phyloP scores from a whole-genome alignment of 331 rosid species.

The Rhamnella rubrinervis region DNA sequence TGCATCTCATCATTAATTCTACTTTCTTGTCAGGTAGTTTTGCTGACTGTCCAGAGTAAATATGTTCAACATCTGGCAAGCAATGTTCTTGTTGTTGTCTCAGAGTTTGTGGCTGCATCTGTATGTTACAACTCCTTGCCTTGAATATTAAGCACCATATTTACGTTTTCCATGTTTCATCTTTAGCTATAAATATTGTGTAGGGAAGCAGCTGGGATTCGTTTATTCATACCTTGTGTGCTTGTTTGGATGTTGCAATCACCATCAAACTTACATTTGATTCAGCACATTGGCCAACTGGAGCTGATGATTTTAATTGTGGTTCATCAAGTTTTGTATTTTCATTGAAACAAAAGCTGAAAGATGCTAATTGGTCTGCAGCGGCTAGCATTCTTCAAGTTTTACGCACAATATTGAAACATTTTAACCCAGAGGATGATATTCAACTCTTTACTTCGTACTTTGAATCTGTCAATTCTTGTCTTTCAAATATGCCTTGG shows the following conservation, averaged over 20 bases:
- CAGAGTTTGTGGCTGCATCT: slow-evolving; percentile 41
- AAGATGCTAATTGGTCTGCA: slow-evolving; percentile 55
- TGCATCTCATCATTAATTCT: slow-evolving; percentile 7
- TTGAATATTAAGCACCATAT: slow-evolving; percentile 7
- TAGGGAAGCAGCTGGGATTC: slow-evolving; percentile 65
- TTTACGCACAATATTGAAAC: slow-evolving; percentile 54
- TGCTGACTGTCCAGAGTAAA: slow-evolving; percentile 52
- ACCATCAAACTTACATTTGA: slow-evolving; percentile 22
- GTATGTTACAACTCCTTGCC: slow-evolving; percentile 37
- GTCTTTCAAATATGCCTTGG: slow-evolving; percentile 57
- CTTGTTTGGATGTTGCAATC: slow-evolving; percentile 44
- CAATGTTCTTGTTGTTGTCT: slow-evolving; percentile 53
- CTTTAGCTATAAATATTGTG: slow-evolving; percentile 21
- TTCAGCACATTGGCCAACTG: slow-evolving; percentile 18
- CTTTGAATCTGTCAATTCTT: slow-evolving; percentile 51
- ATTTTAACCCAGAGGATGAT: slow-evolving; percentile 51
- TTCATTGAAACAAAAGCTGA: slow-evolving; percentile 33
- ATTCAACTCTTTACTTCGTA: slow-evolving; percentile 41
- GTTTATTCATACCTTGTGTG: slow-evolving; percentile 49
- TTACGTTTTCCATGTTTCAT: slow-evolving; percentile 5
- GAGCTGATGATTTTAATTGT: slow-evolving; percentile 26
- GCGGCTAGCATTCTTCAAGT: slow-evolving; percentile 51
- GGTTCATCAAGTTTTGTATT: slow-evolving; percentile 33
- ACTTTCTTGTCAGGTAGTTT: slow-evolving; percentile 46
- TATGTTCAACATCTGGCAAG: slow-evolving; percentile 70